A percentile compares a stretch with the other conserved stretches of the same genome.
These are phyloP conservation scores for Hemerocallis citrina DNA, from an alignment of 106 monocot genomes.

Conservation along the genomic window DNA sequence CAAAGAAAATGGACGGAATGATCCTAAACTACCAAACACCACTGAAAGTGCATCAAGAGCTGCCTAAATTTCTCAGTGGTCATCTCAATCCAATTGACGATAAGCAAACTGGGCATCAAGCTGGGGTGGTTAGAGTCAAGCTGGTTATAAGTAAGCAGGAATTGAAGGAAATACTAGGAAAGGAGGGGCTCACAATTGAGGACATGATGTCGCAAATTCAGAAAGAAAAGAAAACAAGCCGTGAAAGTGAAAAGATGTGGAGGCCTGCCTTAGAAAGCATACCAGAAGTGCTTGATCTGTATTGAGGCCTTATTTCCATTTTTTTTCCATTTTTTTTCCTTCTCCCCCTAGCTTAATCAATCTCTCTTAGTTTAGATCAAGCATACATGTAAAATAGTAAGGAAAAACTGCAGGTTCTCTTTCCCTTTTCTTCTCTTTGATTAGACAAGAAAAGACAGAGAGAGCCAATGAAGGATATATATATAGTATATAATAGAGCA, in stretches of 20 bases:
- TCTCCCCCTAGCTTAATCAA: too few relatives aligned
- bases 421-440: conserved; percentile 4
- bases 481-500: too few relatives aligned
- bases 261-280: conserved; percentile 51
- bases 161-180: conserved; percentile 27
- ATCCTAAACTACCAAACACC: conserved; percentile 15
- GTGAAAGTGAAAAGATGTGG: conserved; percentile 20
- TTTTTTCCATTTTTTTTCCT: too few relatives aligned
- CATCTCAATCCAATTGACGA: neutral
- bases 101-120: neutral
- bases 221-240: neutral
- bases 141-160: conserved; percentile 33
- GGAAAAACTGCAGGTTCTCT: neutral
- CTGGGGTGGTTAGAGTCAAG: conserved; percentile 22
- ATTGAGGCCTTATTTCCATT: too few relatives aligned
- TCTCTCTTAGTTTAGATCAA: neutral
- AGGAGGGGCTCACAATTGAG: conserved; percentile 11
- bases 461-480: too few relatives aligned
- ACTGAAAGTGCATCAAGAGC: conserved; percentile 10
- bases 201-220: conserved; percentile 8
- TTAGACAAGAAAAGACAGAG: too few relatives aligned
- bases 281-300: too few relatives aligned
- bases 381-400: too few relatives aligned
- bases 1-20: conserved; percentile 11
- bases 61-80: conserved; percentile 4